Evolutionary conservation across 192 early-diverging fungal species (phyloP).

Genomic region (Thoreauomyces humboldtii): DNA sequence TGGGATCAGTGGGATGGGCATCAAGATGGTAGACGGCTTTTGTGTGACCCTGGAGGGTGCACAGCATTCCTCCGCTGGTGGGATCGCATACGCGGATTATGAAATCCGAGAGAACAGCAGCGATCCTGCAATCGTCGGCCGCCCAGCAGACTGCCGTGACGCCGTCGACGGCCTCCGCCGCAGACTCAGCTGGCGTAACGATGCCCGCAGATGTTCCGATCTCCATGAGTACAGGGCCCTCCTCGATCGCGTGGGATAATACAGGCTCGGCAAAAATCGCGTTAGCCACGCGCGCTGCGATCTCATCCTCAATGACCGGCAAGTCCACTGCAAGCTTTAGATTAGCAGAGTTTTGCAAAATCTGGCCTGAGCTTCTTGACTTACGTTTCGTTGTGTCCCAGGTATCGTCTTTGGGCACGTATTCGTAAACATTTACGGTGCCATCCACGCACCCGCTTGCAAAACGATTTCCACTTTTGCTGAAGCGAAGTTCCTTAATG

Average conservation of each 20-base stretch:
- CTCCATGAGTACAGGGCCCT: too few species aligned
- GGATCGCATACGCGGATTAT: conserved; percentile 67
- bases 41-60: conserved; percentile 56
- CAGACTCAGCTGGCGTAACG: neutral
- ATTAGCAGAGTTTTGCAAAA: neutral
- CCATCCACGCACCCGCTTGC: conserved; percentile 77
- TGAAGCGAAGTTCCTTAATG: conserved; percentile 75
- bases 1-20: conserved; percentile 68
- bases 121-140: conserved; percentile 61
- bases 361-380: too few species aligned
- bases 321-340: too few species aligned
- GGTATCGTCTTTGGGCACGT: conserved; percentile 40
- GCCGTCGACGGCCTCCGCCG: neutral
- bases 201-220: too few species aligned
- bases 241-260: too few species aligned
- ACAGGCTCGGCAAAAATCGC: too few species aligned
- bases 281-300: too few species aligned
- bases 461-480: conserved; percentile 64
- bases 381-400: conserved; percentile 61
- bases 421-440: conserved; percentile 71
- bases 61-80: conserved; percentile 52
- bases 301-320: too few species aligned
- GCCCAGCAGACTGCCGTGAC: conserved; percentile 72
- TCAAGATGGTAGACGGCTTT: conserved; percentile 71
- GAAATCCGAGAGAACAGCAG: conserved; percentile 58